Evolutionary conservation across 75 land plant genomes (phyloP), one percentile per base, ranked within the genome.

Genomic region (Cunninghamia lanceolata): DNA sequence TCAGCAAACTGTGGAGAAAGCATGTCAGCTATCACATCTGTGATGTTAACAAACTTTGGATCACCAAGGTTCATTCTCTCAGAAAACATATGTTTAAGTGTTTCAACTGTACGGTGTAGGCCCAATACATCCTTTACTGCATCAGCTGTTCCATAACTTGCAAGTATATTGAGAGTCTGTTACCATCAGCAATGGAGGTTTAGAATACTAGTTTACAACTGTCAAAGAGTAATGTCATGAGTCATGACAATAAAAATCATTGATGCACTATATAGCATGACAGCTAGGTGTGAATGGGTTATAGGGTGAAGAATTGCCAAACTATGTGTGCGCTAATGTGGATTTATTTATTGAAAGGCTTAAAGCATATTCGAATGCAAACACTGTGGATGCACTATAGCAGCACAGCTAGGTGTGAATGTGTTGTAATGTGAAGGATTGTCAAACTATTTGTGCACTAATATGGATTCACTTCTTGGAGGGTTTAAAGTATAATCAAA

Each of bases 51-150:
- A 82, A 95, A 98, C 30, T 88, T 86, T 34, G 99, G 98, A 85
- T 98, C 99, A 2, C 93, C 98, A 77, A 98, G 91, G 83, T 94
- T 92, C 98, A 98, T 98, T 19, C 99, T 84, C 9, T 91, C 78
- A 2, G 98, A 95, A 87, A 91, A 96, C 92, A 95, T 94, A 88
- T 98, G 99, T 84, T 98, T 98, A 76, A 98, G 21, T 16, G 99
- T 94, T 88, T 98, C 99, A 25, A 96, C 88, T 13, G 96, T 73
- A 5, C 96, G 94, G 85, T 98, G 99, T 32, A 93, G 87, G 46
- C 95, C 95, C 43, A 95, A 76, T 70, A 88, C 25, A 30, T 96
- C 98, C 56, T 85, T 68, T 47, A 86, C 88, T 76, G 95, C 91
- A 85, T 93, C 86, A 28, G 86, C 13, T 71, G 87, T 83, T 17